Evolutionary conservation across 2,329 filamentous ascomycete species (phyloP).

Genomic region (Lojkania enalia): DNA sequence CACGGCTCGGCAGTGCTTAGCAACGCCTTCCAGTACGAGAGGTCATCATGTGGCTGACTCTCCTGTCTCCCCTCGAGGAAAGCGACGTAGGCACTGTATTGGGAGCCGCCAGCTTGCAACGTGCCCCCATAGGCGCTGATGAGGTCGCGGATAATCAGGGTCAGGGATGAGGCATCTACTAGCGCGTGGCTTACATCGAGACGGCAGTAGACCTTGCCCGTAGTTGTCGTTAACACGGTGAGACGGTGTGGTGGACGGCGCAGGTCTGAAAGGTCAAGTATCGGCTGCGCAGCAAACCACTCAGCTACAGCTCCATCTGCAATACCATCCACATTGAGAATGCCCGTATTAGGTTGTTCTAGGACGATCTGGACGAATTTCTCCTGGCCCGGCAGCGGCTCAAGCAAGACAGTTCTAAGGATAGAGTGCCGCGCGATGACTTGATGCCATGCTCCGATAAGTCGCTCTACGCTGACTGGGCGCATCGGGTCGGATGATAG

Average conservation of each 20-base stretch:
- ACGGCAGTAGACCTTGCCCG: constrained; percentile 47
- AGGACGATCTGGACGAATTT: constrained; percentile 17
- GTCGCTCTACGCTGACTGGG: constrained; percentile 8
- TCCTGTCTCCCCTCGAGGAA: too few species aligned
- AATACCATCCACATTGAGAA: constrained; percentile 6
- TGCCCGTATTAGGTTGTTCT: constrained; percentile 8
- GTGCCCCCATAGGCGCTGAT: constrained; percentile 35
- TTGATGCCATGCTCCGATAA: constrained; percentile 17
- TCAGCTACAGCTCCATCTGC: constrained; percentile 6
- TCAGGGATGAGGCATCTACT: constrained; percentile 52
- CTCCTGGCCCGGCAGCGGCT: constrained; percentile 8
- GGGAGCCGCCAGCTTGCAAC: too few species aligned
- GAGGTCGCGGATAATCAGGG: constrained; percentile 50
- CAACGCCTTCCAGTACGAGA: background rate
- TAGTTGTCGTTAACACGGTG: constrained; percentile 50
- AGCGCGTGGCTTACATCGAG: constrained; percentile 54
- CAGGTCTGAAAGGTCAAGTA: constrained; percentile 6
- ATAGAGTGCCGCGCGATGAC: constrained; percentile 20
- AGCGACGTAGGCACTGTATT: too few species aligned
- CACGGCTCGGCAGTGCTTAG: background rate
- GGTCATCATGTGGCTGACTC: too few species aligned
- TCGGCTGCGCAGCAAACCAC: constrained; percentile 11
- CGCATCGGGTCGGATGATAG: constrained; percentile 1
- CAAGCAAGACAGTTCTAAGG: constrained; percentile 23
- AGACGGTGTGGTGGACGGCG: constrained; percentile 24